phyloP scores from a whole-genome alignment of 208 protist genomes.

The Leishmania arabica region DNA sequence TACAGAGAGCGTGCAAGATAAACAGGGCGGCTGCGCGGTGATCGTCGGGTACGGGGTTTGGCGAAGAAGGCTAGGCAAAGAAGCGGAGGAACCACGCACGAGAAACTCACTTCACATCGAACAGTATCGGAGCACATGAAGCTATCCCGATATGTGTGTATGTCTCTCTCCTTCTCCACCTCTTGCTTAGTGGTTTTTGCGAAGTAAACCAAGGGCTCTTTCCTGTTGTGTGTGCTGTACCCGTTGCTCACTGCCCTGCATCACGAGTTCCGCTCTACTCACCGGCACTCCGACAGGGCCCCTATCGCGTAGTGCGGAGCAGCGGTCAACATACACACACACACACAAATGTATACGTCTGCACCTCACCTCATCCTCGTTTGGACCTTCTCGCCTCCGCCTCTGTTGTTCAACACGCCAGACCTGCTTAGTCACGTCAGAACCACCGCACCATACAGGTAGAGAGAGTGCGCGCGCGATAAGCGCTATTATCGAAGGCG shows the following conservation, averaged over 20 bases:
- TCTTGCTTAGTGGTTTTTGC: neutral
- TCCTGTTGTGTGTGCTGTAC: neutral
- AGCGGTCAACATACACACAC: neutral
- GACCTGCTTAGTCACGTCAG: neutral
- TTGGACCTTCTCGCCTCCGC: neutral
- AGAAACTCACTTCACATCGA: neutral
- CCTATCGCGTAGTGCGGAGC: too few relatives aligned
- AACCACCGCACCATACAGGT: neutral
- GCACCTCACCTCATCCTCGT: neutral
- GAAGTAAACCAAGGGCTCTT: too few relatives aligned
- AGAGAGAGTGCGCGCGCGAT: neutral
- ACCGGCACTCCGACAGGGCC: neutral
- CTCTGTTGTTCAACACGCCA: neutral
- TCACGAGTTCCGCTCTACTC: neutral
- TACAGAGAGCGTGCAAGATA: neutral
- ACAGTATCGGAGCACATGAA: neutral
- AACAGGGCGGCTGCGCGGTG: neutral
- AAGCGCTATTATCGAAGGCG: too few relatives aligned
- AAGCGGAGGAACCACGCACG: neutral
- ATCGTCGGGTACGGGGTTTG: neutral
- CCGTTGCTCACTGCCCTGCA: neutral
- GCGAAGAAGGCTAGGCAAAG: neutral
- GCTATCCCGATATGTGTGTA: neutral
- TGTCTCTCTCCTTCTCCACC: neutral
- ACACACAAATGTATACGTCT: neutral